Evolutionary conservation across 805 yeast species (phyloP), one percentile per base, ranked within the genome.

Genomic region (Hanseniaspora thailandica): DNA sequence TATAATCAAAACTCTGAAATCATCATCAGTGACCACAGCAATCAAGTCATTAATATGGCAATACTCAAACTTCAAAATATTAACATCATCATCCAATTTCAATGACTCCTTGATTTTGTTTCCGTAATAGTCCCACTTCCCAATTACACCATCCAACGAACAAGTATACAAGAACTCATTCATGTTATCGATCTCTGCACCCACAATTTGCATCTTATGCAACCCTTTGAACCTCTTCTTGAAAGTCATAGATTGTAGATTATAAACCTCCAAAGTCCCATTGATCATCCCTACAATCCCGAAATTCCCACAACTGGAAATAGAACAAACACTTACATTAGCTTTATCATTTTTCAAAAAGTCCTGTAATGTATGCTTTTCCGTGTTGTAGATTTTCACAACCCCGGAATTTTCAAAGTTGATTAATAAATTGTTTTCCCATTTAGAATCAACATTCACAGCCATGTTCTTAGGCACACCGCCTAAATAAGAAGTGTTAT

Each of bases 241-340:
- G 46, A 81, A 66, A 19, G 77, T 67, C n/a, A 98, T 98, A 63
- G 95, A 85, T 68, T 93, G 98, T 64, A 93, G 69, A 65, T 93
- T 93, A 67, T 82, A 89, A 10, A 82, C 87, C 30, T 84, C 87
- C 57, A 93, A 81, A 13, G 84, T 81, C 57, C 99, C 99, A 41
- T 70, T 67, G 2, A 89, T 76, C 2, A 97, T 87, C 12, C 97
- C 99, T 20, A 94, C 83, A 38, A 90, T 69, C 1, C 85, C 96
- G 67, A 94, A 93, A 66, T 94, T 94, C 36, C 98, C 98, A 74
- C 99, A 93, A 54, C 81, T 84, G 0, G 97, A 85, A 22, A 90
- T 77, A 19, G 84, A 76, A 8, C 87, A 90, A 30, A 84, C 66
- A 63, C 82, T 85, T 8, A 81, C 94, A 9, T 76, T 62, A 3